Evolutionary conservation across 2,329 filamentous ascomycete species (phyloP).

Genomic region (Nemania abortiva): DNA sequence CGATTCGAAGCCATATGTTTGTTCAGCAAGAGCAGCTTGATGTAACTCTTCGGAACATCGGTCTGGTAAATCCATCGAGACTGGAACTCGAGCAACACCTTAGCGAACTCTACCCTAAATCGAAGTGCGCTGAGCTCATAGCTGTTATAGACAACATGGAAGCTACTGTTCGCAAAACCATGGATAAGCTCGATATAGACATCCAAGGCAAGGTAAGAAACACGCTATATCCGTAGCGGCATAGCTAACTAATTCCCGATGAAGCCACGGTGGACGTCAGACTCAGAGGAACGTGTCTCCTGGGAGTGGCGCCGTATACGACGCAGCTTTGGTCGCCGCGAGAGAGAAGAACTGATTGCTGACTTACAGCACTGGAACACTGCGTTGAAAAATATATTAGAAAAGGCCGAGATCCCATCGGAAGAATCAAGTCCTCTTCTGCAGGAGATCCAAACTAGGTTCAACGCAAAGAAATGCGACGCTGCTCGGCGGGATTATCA

Average conservation of each 20-base stretch:
- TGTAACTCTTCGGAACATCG: conserved; percentile 1
- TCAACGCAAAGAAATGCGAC: neutral
- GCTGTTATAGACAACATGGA: neutral
- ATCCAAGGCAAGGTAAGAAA: conserved; percentile 9
- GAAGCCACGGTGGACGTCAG: conserved; percentile 5
- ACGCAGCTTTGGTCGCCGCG: neutral
- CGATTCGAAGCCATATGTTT: neutral
- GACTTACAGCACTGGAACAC: conserved; percentile 2
- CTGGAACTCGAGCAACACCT: neutral
- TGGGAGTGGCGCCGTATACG: conserved; percentile 5
- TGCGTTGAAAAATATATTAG: conserved; percentile 3
- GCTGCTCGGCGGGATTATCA: neutral
- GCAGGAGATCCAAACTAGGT: neutral
- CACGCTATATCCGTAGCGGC: neutral
- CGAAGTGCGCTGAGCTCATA: neutral
- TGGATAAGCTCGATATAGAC: conserved; percentile 4
- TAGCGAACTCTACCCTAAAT: neutral
- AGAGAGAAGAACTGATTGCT: neutral
- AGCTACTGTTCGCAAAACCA: neutral
- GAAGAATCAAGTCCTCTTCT: neutral
- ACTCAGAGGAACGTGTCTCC: neutral
- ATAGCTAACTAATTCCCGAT: neutral
- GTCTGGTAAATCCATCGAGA: neutral
- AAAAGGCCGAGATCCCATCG: neutral
- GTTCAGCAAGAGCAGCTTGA: conserved; percentile 8